These are phyloP conservation scores for Neospermospora avenae DNA, from an alignment of 2,329 filamentous ascomycete species.

Conservation along the genomic window DNA sequence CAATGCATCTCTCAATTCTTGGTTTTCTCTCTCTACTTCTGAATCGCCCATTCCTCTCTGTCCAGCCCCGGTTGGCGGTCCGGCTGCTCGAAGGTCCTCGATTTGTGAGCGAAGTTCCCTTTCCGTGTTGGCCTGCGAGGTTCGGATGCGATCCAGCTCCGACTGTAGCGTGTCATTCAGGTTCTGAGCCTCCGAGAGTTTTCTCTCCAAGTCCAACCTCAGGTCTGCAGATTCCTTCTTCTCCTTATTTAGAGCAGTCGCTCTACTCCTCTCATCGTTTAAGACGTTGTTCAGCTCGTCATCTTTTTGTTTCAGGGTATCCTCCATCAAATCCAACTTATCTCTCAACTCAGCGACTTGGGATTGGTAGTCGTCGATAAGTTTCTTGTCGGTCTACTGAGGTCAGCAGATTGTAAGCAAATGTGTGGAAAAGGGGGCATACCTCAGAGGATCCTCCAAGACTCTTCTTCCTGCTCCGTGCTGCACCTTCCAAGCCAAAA, in stretches of 20 bases:
- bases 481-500: constrained; percentile 53
- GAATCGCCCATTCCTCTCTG: constrained; percentile 32
- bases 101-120: constrained; percentile 62
- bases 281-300: constrained; percentile 61
- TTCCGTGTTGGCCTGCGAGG: constrained; percentile 63
- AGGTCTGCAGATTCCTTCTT: constrained; percentile 69
- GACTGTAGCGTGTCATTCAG: constrained; percentile 77
- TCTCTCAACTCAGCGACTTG: constrained; percentile 73
- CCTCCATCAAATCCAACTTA: constrained; percentile 70
- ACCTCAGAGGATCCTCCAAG: constrained; percentile 39
- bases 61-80: constrained; percentile 30
- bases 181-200: constrained; percentile 69
- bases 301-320: constrained; percentile 66
- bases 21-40: constrained; percentile 59
- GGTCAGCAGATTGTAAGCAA: constrained; percentile 18
- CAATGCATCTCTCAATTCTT: constrained; percentile 61
- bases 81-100: constrained; percentile 45
- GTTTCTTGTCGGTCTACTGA: constrained; percentile 60
- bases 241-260: constrained; percentile 54
- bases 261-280: constrained; percentile 54
- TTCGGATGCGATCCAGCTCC: constrained; percentile 71
- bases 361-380: constrained; percentile 74
- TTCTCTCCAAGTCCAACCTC: constrained; percentile 65
- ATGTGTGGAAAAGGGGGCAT: constrained; percentile 18
- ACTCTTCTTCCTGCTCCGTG: constrained; percentile 37